Evolutionary conservation across 192 early-diverging fungal species (phyloP).

Genomic region (Coemansia sp.): DNA sequence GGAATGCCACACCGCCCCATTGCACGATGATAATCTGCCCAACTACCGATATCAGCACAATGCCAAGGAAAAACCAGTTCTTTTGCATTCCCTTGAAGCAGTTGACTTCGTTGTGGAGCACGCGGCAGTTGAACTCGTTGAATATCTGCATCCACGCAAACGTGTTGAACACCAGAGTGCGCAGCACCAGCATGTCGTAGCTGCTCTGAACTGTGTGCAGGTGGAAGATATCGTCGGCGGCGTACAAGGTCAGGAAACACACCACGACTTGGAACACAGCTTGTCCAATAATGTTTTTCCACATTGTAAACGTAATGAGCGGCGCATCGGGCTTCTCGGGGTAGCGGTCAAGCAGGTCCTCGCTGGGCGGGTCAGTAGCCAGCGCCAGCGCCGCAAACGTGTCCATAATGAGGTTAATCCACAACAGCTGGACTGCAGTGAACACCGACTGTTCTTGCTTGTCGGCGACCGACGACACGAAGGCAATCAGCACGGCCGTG

Average conservation of each 20-base stretch:
- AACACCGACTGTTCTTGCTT: conserved; percentile 72
- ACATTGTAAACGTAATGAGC: conserved; percentile 88
- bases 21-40: conserved; percentile 85
- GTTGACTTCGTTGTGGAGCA: conserved; percentile 74
- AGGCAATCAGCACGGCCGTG: conserved; percentile 76
- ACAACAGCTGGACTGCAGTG: conserved; percentile 92
- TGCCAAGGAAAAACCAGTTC: conserved; percentile 78
- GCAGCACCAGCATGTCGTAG: conserved; percentile 52
- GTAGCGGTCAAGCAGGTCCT: conserved; percentile 77
- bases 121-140: conserved; percentile 85
- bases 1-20: conserved; percentile 86
- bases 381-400: conserved; percentile 95
- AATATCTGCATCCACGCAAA: conserved; percentile 90
- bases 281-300: conserved; percentile 93
- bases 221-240: conserved; percentile 59
- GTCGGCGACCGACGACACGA: conserved; percentile 68
- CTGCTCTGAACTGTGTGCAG: conserved; percentile 48
- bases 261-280: conserved; percentile 82
- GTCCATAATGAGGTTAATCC: conserved; percentile 99
- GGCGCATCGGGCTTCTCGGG: conserved; percentile 80
- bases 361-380: conserved; percentile 89
- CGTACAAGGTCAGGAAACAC: conserved; percentile 71
- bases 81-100: conserved; percentile 74
- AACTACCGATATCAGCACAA: conserved; percentile 69
- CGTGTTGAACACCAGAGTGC: conserved; percentile 87